These are phyloP conservation scores for Metschnikowia orientalis DNA, from an alignment of 805 yeast species.

Conservation along the genomic window DNA sequence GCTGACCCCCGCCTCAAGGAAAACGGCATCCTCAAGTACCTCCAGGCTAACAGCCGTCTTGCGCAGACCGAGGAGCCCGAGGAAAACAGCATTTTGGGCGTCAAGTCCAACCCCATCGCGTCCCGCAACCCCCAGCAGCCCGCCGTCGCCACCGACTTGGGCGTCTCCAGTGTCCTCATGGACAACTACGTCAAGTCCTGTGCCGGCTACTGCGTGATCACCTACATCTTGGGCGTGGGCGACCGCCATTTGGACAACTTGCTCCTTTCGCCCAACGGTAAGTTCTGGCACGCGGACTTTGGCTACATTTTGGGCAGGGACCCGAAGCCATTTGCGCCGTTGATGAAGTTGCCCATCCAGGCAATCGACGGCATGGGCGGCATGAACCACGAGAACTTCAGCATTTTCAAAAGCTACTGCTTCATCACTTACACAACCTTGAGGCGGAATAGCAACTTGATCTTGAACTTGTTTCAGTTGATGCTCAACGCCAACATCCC, in stretches of 20 bases:
- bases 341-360: constrained; percentile 96
- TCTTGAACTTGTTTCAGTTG: constrained; percentile 83
- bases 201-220: constrained; percentile 96
- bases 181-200: constrained; percentile 92
- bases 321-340: constrained; percentile 98
- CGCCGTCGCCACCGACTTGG: constrained; percentile 36
- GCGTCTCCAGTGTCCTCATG: constrained; percentile 66
- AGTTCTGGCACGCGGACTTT: constrained; percentile 95
- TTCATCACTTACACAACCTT: constrained; percentile 90
- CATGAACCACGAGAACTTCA: constrained; percentile 74
- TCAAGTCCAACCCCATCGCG: constrained; percentile 4
- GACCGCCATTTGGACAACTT: constrained; percentile 94
- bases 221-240: constrained; percentile 92
- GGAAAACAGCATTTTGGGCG: constrained; percentile 16
- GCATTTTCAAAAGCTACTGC: constrained; percentile 85
- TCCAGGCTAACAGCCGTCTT: constrained; percentile 51
- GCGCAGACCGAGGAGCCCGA: constrained; percentile 26
- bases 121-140: constrained; percentile 29
- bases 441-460: constrained; percentile 83
- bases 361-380: constrained; percentile 99
- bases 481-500: constrained; percentile 95
- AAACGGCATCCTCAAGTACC: constrained; percentile 71
- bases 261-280: constrained; percentile 71
- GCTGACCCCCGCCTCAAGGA: constrained; percentile 22
- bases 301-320: constrained; percentile 96